Percentiles rank a stretch among this genome's conserved stretches.
Conservation (phyloP, 352 stramenopile genomes). For the Pythium aristosporum region DNA sequence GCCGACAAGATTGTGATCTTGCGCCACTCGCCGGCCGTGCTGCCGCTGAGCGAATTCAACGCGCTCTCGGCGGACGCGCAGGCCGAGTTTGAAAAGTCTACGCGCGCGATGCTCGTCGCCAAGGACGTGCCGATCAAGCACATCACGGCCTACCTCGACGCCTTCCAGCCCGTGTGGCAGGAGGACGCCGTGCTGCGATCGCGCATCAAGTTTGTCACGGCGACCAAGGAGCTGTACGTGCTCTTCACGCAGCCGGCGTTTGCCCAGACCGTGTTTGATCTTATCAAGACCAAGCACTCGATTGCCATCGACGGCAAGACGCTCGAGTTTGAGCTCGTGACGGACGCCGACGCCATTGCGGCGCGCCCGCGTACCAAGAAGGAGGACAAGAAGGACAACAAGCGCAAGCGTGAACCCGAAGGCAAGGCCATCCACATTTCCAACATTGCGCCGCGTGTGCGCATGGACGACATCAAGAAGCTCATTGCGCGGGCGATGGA, state of each 20-base stretch:
- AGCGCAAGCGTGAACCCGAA: constrained; percentile 68
- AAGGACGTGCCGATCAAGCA: constrained; percentile 79
- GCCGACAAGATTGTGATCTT: constrained; percentile 61
- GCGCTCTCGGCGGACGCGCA: constrained; percentile 69
- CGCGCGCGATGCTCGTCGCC: constrained; percentile 76
- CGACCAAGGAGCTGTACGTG: constrained; percentile 72
- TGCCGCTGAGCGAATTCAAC: constrained; percentile 53
- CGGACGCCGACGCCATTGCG: constrained; percentile 69
- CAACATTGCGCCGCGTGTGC: constrained; percentile 69
- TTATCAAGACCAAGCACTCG: constrained; percentile 34
- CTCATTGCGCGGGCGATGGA: constrained; percentile 59
- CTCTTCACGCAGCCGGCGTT: constrained; percentile 73
- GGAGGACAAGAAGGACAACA: constrained; percentile 54
- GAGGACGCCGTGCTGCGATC: constrained; percentile 63
- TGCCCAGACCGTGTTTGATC: constrained; percentile 58
- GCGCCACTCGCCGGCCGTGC: constrained; percentile 51
- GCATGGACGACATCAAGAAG: constrained; percentile 85
- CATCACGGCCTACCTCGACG: constrained; percentile 70
- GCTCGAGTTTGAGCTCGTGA: constrained; percentile 76
- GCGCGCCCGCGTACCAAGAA: constrained; percentile 55
- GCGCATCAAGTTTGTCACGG: constrained; percentile 67
- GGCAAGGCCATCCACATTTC: constrained; percentile 83
- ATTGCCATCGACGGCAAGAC: constrained; percentile 62
- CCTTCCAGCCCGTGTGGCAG: constrained; percentile 68
- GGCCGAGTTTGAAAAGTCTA: constrained; percentile 84